Evolutionary conservation across 305 asterid genomes (phyloP).

Genomic region (Fraxinus xanthoxyloides): DNA sequence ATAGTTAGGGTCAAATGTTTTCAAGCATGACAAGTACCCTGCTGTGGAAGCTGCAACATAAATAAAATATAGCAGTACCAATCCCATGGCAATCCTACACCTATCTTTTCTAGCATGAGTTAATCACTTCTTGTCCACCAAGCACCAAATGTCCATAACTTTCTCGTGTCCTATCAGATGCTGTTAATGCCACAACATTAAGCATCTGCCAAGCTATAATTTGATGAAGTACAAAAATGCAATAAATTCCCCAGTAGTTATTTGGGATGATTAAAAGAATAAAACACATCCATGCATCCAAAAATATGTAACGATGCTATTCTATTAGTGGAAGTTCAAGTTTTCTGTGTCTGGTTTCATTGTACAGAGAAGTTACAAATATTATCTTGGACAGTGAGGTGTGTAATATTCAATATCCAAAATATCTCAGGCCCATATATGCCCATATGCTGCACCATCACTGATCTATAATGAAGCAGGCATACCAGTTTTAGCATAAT

Average conservation of each 20-base stretch:
- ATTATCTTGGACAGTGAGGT: background rate
- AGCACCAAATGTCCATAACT: background rate
- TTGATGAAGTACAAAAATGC: background rate
- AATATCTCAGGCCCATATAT: background rate
- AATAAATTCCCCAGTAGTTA: background rate
- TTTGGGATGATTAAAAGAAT: background rate
- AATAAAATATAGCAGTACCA: background rate
- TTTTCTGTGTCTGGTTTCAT: background rate
- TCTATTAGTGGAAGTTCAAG: background rate
- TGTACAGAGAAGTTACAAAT: background rate
- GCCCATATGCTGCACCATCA: background rate
- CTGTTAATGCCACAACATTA: background rate
- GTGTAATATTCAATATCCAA: background rate
- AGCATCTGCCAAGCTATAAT: background rate
- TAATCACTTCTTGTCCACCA: background rate
- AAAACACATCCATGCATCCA: background rate
- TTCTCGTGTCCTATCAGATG: background rate
- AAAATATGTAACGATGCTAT: background rate
- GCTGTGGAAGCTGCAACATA: background rate
- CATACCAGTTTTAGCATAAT: background rate
- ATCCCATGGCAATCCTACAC: background rate
- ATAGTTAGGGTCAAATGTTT: background rate
- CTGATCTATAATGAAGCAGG: background rate
- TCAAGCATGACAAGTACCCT: background rate
- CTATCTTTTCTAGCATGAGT: background rate